Percentiles rank a stretch among this genome's conserved stretches.
Evolutionary conservation across 768 basidiomycete genomes (phyloP).

Genomic region (Kwoniella botswanensis): DNA sequence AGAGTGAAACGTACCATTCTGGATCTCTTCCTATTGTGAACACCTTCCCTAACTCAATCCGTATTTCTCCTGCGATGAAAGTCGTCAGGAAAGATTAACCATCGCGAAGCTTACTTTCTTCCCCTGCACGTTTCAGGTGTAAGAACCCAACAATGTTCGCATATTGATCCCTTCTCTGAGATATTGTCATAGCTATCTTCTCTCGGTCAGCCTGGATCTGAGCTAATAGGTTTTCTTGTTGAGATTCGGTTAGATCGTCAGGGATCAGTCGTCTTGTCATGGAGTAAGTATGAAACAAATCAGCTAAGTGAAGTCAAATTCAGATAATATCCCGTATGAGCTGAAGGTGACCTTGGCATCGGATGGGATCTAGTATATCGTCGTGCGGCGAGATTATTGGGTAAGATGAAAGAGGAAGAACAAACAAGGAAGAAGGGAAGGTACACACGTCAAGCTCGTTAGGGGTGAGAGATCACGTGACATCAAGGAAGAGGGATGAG

Average conservation of each 20-base stretch:
- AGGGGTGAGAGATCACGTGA: too few species aligned
- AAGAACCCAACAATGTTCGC: background rate
- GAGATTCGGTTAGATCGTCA: background rate
- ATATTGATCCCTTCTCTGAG: background rate
- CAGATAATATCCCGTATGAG: too few species aligned
- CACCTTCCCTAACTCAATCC: conserved; percentile 22
- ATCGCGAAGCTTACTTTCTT: background rate
- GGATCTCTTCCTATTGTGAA: conserved; percentile 28
- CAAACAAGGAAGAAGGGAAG: too few species aligned
- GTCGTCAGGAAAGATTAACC: background rate
- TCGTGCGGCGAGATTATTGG: too few species aligned
- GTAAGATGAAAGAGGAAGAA: too few species aligned
- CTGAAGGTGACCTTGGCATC: too few species aligned
- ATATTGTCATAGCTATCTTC: background rate
- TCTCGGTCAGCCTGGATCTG: background rate
- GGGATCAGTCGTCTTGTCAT: background rate
- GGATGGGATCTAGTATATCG: too few species aligned
- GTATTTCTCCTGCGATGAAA: background rate
- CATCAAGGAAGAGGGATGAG: too few species aligned
- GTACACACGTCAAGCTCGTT: too few species aligned
- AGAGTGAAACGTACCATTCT: conserved; percentile 13
- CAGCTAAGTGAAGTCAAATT: too few species aligned
- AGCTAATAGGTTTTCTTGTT: background rate
- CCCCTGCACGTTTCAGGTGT: background rate
- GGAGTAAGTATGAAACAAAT: too few species aligned